Percentiles rank a stretch among this genome's conserved stretches.
These are phyloP conservation scores for Periconia macrospinosa DNA, from an alignment of 2,329 filamentous ascomycete genomes.

Conservation along the genomic window DNA sequence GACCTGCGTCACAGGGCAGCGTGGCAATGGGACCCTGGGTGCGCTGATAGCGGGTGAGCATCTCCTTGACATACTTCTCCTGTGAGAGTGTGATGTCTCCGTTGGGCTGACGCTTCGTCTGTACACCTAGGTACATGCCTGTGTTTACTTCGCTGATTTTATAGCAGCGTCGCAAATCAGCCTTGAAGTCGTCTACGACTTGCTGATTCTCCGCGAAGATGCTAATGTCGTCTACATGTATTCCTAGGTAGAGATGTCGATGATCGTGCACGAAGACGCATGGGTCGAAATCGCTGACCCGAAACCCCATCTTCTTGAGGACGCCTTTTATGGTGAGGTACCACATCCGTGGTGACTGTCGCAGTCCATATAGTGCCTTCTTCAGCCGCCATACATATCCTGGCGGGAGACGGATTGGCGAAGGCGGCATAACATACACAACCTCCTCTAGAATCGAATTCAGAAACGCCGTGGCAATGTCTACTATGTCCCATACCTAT, in stretches of 20 bases:
- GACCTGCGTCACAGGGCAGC: not conserved
- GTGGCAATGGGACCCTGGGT: not conserved
- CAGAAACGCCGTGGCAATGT: not conserved
- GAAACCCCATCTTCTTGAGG: not conserved
- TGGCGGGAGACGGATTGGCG: too few species aligned
- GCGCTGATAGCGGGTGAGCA: not conserved
- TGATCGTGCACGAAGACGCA: not conserved
- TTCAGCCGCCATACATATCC: too few species aligned
- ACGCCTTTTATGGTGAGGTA: not conserved
- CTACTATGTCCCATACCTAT: not conserved
- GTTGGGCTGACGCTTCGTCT: not conserved
- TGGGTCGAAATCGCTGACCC: not conserved
- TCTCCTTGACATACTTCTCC: not conserved
- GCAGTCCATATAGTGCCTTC: too few species aligned
- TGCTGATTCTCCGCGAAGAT: not conserved
- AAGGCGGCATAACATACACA: not conserved
- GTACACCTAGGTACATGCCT: not conserved
- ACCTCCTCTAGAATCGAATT: not conserved
- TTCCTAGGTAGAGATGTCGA: not conserved
- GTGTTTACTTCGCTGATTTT: not conserved
- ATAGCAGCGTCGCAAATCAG: not conserved
- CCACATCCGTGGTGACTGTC: not conserved
- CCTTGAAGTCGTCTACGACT: not conserved
- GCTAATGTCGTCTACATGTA: not conserved
- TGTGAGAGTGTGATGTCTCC: not conserved